phyloP scores from a whole-genome alignment of 1,139 yeast genomes.

The Hemisphaericaspora lyxosophila region DNA sequence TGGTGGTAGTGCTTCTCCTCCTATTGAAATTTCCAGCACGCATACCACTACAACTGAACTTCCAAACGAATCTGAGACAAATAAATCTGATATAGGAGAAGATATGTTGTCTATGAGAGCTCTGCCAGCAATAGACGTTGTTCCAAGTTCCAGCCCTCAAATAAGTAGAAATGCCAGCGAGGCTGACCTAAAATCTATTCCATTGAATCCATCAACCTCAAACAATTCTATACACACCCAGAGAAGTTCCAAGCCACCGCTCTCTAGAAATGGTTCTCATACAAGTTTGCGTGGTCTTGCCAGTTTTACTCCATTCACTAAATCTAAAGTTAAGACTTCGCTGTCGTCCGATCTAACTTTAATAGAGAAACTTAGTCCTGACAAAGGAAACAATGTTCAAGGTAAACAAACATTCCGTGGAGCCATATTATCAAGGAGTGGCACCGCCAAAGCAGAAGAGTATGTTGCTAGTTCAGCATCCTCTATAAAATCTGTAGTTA shows the following conservation, averaged over 20 bases:
- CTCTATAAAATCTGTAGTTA: slow-evolving; percentile 11
- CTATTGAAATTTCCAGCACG: too few species aligned
- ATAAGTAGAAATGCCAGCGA: slow-evolving; percentile 3
- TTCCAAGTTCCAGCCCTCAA: too few species aligned
- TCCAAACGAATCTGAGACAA: too few species aligned
- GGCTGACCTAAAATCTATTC: not conserved
- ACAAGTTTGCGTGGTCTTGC: slow-evolving; percentile 27
- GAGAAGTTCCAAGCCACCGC: slow-evolving; percentile 8
- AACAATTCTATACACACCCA: slow-evolving; percentile 7
- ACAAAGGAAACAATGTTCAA: slow-evolving; percentile 6
- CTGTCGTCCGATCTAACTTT: slow-evolving; percentile 23
- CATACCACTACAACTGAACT: slow-evolving; percentile 1
- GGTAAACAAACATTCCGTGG: slow-evolving; percentile 8
- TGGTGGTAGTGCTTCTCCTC: too few species aligned
- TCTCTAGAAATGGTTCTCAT: slow-evolving; percentile 26
- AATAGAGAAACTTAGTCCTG: slow-evolving; percentile 20
- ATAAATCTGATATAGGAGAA: too few species aligned
- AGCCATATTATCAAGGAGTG: slow-evolving; percentile 14
- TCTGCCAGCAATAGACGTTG: too few species aligned
- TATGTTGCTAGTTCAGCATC: slow-evolving; percentile 13
- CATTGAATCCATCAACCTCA: slow-evolving; percentile 8
- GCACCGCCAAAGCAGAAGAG: slow-evolving; percentile 16
- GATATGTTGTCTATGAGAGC: too few species aligned
- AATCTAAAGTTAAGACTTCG: slow-evolving; percentile 24
- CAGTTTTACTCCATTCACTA: slow-evolving; percentile 31